Conservation (phyloP, 352 stramenopile species). For the Globisporangium lucens region DNA sequence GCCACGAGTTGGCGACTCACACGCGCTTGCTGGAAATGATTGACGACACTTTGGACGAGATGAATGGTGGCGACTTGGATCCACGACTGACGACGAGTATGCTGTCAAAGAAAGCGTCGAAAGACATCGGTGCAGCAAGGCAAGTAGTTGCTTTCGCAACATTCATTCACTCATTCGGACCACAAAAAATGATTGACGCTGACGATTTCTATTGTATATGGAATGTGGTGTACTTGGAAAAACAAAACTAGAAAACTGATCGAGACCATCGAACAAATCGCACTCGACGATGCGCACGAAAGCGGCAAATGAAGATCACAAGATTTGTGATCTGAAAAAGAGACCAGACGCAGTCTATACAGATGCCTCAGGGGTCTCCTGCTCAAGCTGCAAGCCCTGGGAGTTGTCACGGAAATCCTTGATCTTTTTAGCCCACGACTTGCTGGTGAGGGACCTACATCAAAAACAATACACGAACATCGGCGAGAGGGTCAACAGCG, state of each 20-base stretch:
- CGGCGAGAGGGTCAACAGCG: background rate
- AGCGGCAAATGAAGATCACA: background rate
- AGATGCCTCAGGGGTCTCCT: constrained; percentile 10
- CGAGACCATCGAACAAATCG: constrained; percentile 39
- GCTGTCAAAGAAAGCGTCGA: constrained; percentile 39
- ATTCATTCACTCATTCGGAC: background rate
- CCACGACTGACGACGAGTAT: constrained; percentile 3
- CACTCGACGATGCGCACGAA: constrained; percentile 17
- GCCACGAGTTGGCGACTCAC: background rate
- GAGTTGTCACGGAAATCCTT: constrained; percentile 20
- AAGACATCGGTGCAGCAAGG: constrained; percentile 38
- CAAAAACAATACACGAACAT: background rate
- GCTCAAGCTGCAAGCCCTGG: background rate
- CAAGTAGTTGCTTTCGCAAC: constrained; percentile 17
- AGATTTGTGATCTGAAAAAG: background rate
- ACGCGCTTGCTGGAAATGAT: background rate
- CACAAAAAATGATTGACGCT: background rate
- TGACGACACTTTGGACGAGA: constrained; percentile 5
- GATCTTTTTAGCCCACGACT: constrained; percentile 33
- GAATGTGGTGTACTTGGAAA: constrained; percentile 1
- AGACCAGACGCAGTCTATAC: background rate
- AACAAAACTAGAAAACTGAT: constrained; percentile 27
- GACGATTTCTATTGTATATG: constrained; percentile 2
- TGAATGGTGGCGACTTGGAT: background rate
- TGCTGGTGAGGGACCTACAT: constrained; percentile 41